Conservation (phyloP, 2,329 filamentous ascomycete genomes). For the Lachnellula occidentalis region DNA sequence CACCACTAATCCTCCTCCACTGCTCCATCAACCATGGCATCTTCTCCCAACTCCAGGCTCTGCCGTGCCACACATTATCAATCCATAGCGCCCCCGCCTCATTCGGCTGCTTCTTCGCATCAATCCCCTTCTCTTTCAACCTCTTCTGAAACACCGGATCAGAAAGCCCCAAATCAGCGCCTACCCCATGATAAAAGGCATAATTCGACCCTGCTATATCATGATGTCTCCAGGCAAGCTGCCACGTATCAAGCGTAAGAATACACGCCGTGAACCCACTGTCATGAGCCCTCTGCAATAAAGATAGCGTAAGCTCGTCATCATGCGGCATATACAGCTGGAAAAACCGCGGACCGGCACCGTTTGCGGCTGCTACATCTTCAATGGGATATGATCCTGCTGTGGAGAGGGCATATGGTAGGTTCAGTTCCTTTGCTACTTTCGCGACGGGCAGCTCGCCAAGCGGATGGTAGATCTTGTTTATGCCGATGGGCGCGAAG, state of each 20-base stretch:
- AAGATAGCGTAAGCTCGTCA: conserved; percentile 50
- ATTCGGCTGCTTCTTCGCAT: conserved; percentile 45
- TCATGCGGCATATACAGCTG: conserved; percentile 62
- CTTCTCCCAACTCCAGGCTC: conserved; percentile 58
- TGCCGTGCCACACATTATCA: conserved; percentile 58
- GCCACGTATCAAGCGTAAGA: conserved; percentile 59
- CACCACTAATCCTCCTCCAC: conserved; percentile 53
- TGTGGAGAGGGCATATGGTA: conserved; percentile 55
- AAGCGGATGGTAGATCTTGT: conserved; percentile 56
- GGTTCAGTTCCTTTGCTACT: conserved; percentile 52
- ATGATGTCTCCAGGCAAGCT: conserved; percentile 56
- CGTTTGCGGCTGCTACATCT: conserved; percentile 51
- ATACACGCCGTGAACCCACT: conserved; percentile 53
- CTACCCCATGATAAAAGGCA: conserved; percentile 56
- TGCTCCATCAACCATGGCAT: conserved; percentile 54
- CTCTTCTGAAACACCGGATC: conserved; percentile 55
- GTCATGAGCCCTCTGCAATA: conserved; percentile 49
- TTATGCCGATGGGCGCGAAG: conserved; percentile 61
- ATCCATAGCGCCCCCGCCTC: conserved; percentile 57
- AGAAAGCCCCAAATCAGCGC: conserved; percentile 51
- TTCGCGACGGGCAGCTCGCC: conserved; percentile 56
- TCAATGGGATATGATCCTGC: conserved; percentile 50
- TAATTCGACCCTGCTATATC: conserved; percentile 53
- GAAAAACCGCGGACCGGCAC: conserved; percentile 48
- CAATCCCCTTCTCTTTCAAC: conserved; percentile 46